These are phyloP conservation scores for Penicillium paradoxum DNA, from an alignment of 495 filamentous ascomycete species.

Conservation along the genomic window DNA sequence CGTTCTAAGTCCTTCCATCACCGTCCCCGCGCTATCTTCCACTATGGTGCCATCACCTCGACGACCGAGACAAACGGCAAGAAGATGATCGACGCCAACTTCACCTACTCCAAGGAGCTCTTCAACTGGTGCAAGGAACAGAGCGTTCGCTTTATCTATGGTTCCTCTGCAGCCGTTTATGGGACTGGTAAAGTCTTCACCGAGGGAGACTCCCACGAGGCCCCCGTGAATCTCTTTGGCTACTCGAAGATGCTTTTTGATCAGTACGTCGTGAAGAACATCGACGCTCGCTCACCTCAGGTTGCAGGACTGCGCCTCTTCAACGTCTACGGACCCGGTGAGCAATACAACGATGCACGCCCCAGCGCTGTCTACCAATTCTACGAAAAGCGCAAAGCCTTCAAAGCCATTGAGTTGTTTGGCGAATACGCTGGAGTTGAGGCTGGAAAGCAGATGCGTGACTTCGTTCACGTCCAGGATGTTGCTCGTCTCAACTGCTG, in stretches of 20 bases:
- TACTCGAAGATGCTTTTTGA: conserved; percentile 3
- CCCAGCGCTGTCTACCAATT: background rate
- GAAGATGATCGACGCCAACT: background rate
- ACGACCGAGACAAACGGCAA: background rate
- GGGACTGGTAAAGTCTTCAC: background rate
- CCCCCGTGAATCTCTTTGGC: background rate
- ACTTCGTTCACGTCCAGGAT: conserved; percentile 5
- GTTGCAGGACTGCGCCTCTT: background rate
- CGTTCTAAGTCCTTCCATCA: background rate
- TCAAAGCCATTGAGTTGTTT: conserved; percentile 2
- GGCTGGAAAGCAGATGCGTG: conserved; percentile 1
- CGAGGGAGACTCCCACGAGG: background rate
- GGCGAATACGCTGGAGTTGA: conserved; percentile 1
- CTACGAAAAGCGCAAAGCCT: background rate
- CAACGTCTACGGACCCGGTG: conserved; percentile 1
- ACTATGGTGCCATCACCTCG: background rate
- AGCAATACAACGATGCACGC: background rate
- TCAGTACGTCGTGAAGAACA: background rate
- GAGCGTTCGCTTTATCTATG: background rate
- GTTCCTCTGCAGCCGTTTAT: background rate
- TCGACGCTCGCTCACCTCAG: background rate
- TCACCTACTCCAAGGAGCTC: conserved; percentile 4
- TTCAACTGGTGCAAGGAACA: conserved; percentile 3
- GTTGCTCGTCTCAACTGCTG: conserved; percentile 7
- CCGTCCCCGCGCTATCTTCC: background rate